phyloP scores from a whole-genome alignment of 148 eudicot species.

The Persicaria tinctoria region DNA sequence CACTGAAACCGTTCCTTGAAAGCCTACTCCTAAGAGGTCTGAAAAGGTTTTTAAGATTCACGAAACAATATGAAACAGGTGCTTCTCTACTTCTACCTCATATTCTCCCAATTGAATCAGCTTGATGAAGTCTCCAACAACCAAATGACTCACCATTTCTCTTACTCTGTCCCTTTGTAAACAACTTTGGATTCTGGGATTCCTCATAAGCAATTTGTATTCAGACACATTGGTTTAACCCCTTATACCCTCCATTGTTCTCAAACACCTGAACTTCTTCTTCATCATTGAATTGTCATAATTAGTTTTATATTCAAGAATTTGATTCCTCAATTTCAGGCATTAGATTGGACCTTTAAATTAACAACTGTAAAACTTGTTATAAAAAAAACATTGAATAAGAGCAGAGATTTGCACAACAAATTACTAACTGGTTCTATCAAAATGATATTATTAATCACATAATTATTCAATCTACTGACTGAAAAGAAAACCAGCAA shows the following conservation, averaged over 20 bases:
- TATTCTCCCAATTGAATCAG: background rate
- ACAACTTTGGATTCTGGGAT: background rate
- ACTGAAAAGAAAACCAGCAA: background rate
- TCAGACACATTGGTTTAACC: background rate
- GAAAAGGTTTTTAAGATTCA: constrained; percentile 67
- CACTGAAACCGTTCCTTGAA: constrained; percentile 75
- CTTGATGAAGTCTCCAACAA: background rate
- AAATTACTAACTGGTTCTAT: background rate
- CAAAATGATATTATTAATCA: background rate
- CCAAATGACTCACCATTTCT: background rate
- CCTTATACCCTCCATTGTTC: background rate
- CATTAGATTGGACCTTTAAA: background rate
- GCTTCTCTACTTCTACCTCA: background rate
- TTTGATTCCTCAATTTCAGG: no score
- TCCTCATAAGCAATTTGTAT: background rate
- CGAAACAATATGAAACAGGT: constrained; percentile 34
- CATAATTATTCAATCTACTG: background rate
- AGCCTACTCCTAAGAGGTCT: constrained; percentile 62
- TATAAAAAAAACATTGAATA: no score
- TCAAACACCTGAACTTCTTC: background rate
- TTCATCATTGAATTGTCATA: background rate
- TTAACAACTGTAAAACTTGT: background rate
- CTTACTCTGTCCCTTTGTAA: background rate
- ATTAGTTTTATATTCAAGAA: background rate
- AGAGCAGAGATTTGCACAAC: background rate